Percentiles rank a stretch among this genome's conserved stretches.
Evolutionary conservation across 805 yeast genomes (phyloP).

Genomic region (Candida ulmi): DNA sequence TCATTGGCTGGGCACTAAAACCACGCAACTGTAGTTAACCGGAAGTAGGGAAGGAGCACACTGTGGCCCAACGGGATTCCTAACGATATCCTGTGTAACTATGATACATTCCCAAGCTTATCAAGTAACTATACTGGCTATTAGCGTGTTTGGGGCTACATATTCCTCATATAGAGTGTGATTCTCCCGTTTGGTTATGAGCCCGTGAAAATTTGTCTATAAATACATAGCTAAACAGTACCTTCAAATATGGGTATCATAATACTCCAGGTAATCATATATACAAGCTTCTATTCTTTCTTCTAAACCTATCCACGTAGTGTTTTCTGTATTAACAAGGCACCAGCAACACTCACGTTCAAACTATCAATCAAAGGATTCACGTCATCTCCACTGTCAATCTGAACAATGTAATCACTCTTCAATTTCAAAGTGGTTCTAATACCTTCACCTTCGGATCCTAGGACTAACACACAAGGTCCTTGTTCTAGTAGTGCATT

Average conservation of each 20-base stretch:
- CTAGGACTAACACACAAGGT: constrained; percentile 72
- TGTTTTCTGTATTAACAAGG: constrained; percentile 44
- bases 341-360: constrained; percentile 88
- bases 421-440: constrained; percentile 56
- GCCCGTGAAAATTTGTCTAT: too few species aligned
- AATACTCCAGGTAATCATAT: too few species aligned
- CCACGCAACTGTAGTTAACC: neutral
- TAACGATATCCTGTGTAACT: too few species aligned
- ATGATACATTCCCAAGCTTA: too few species aligned
- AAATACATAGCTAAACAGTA: too few species aligned
- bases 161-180: too few species aligned
- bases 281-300: neutral
- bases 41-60: neutral
- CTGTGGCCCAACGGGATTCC: too few species aligned
- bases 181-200: too few species aligned
- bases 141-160: too few species aligned
- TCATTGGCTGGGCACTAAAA: neutral
- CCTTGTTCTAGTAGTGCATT: constrained; percentile 34
- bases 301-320: neutral
- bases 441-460: constrained; percentile 83
- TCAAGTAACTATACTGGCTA: too few species aligned
- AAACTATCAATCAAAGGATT: constrained; percentile 60
- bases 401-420: constrained; percentile 42
- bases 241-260: too few species aligned
- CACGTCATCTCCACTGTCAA: constrained; percentile 26